Conservation (phyloP, 495 filamentous ascomycete genomes). For the Penicillium manginii region DNA sequence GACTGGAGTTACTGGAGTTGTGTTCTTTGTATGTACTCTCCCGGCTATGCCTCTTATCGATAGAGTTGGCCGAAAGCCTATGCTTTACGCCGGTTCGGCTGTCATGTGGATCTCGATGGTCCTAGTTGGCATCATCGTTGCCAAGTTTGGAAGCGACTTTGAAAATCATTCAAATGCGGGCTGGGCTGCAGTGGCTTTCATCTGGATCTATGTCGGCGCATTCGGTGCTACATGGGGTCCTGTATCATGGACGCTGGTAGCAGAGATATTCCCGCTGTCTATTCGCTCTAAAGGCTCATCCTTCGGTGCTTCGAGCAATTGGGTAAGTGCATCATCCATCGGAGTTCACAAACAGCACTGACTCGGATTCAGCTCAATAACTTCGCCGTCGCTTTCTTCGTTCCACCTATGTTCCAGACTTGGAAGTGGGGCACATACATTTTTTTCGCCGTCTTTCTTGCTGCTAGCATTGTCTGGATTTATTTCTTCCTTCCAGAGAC, state of each 20-base stretch:
- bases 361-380: conserved; percentile 34
- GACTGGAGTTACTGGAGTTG: conserved; percentile 63
- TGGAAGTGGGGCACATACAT: conserved; percentile 54
- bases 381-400: conserved; percentile 50
- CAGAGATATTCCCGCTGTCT: conserved; percentile 49
- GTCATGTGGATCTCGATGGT: conserved; percentile 44
- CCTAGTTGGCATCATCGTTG: conserved; percentile 51
- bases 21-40: conserved; percentile 73
- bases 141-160: conserved; percentile 39
- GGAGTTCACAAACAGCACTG: background rate
- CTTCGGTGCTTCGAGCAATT: conserved; percentile 47
- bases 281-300: conserved; percentile 50
- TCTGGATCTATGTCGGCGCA: conserved; percentile 42
- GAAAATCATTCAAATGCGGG: conserved; percentile 39
- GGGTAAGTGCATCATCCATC: conserved; percentile 22
- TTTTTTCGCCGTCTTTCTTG: conserved; percentile 42
- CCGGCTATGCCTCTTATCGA: conserved; percentile 76
- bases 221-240: conserved; percentile 70
- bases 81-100: conserved; percentile 68
- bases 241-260: conserved; percentile 29
- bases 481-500: conserved; percentile 58
- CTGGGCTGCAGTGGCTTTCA: conserved; percentile 45
- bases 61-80: conserved; percentile 71
- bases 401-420: conserved; percentile 51
- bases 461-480: conserved; percentile 43